Evolutionary conservation across 2,329 filamentous ascomycete genomes (phyloP), one percentile per base, ranked within the genome.

Genomic region (Stylonectria norvegica): DNA sequence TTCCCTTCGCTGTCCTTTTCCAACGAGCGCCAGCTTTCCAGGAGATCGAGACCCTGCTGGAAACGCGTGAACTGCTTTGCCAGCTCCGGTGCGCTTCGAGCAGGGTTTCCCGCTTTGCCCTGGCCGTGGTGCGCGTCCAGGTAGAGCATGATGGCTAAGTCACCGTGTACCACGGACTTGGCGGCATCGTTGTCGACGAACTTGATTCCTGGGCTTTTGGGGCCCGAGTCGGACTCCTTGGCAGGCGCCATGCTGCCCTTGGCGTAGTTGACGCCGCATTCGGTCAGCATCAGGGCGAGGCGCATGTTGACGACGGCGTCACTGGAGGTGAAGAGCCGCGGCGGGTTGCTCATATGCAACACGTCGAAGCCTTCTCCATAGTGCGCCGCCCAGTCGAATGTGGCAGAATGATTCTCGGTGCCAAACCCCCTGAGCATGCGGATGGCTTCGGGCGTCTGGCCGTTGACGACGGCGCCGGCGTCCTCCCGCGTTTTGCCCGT

Each of bases 301-400:
- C 73, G 65, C 58, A 68, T 57, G 38, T 81, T 77, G 5, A 67
- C 63, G 4, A 76, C 52, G 0, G 51, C 20, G 40, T 81, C 76
- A 1, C 60, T 55, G 2, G 72, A 73, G 4, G 68, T 50, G 52
- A 76, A 80, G 34, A 81, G 62, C 12, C 76, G 63, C 18, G 75
- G 69, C 17, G 73, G 66, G 22, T 57, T 63, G 43, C 67, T 71
- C 55, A 83, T 75, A 56, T 93, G 83, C 42, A 93, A 65, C 5
- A 95, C 88, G 57, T 98, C 86, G 49, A 89, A 95, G 0, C 93
- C 93, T 1, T 58, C 52, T 0, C 89, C 90, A 56, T 98, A 98
- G 17, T 76, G 66, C 0, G 67, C 67, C 4, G 82, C 70, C 91
- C 91, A 95, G 52, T 85, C 74, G 48, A 93, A 89, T 3, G 79